phyloP scores from a whole-genome alignment of 257 asterid species.

The Dorcoceras hygrometricum region DNA sequence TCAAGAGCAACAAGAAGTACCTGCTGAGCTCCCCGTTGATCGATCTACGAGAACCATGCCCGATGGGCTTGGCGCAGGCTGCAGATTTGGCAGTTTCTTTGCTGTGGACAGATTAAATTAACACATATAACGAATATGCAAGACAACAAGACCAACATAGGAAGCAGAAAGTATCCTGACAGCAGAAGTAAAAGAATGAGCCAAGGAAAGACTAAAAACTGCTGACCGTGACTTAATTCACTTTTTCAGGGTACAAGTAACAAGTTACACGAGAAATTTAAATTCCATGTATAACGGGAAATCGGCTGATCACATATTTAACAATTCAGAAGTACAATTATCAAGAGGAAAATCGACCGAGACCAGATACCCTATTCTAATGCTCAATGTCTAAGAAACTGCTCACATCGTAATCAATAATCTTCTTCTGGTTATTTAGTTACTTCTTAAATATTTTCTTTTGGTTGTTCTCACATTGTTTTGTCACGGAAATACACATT shows the following conservation, averaged over 20 bases:
- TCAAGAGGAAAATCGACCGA: background rate
- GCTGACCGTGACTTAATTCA: background rate
- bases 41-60: constrained; percentile 2
- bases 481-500: background rate
- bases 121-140: background rate
- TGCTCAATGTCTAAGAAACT: background rate
- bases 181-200: background rate
- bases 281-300: background rate
- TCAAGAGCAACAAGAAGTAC: constrained; percentile 1
- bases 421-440: background rate
- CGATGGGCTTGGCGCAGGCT: background rate
- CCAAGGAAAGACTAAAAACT: no score
- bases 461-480: background rate
- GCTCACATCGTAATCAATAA: background rate
- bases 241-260: background rate
- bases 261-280: background rate
- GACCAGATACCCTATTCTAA: background rate
- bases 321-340: background rate
- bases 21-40: background rate
- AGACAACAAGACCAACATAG: background rate
- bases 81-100: background rate
- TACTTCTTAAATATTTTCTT: background rate
- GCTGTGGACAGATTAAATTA: background rate
- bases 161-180: background rate
- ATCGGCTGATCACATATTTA: background rate